Percentiles rank a stretch among this genome's conserved stretches.
Evolutionary conservation across 2,329 filamentous ascomycete species (phyloP).

Genomic region (Colletotrichum sp.): DNA sequence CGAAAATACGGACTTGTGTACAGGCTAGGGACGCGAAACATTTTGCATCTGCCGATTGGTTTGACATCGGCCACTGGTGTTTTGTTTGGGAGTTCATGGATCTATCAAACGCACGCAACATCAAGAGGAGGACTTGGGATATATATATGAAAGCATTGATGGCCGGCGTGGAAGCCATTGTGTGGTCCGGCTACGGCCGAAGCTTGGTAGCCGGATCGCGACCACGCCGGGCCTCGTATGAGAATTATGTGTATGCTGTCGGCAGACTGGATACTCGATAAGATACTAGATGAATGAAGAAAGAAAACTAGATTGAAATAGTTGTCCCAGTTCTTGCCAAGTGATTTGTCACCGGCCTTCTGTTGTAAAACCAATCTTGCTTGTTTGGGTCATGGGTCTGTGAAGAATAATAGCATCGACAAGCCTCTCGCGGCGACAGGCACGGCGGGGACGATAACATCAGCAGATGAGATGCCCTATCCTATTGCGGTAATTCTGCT

Average conservation of each 20-base stretch:
- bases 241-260: neutral
- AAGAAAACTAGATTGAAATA: neutral
- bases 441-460: no score
- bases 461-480: no score
- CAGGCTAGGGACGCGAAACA: neutral
- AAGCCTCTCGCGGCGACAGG: no score
- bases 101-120: neutral
- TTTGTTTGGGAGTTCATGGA: neutral
- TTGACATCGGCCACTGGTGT: conserved; percentile 10
- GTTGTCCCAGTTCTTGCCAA: no score
- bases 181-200: conserved; percentile 4
- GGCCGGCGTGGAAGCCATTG: neutral
- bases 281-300: neutral
- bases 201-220: neutral
- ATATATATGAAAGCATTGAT: conserved; percentile 1
- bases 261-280: neutral
- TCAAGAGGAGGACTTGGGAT: conserved; percentile 7
- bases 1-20: neutral
- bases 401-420: no score
- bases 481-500: no score
- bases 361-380: no score
- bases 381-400: no score
- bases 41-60: conserved; percentile 5
- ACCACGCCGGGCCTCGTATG: neutral
- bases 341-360: no score